phyloP scores from a whole-genome alignment of 805 yeast genomes.

The Saccharomyces jurei region DNA sequence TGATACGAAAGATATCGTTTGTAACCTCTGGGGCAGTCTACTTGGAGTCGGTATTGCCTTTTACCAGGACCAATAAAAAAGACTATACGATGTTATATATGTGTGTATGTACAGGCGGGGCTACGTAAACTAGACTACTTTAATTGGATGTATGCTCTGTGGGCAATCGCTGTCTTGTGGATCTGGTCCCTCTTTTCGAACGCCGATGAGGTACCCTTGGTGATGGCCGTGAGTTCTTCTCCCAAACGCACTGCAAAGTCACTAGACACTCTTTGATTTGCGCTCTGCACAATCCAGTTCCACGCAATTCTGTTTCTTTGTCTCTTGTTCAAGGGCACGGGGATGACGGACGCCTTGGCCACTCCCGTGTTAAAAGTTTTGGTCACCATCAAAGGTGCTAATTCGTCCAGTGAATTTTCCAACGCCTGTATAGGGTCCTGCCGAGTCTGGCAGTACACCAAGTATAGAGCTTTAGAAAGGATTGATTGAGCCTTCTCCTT shows the following conservation, averaged over 20 bases:
- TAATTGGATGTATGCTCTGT: slow-evolving; percentile 67
- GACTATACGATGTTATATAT: background rate
- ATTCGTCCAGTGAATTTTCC: slow-evolving; percentile 63
- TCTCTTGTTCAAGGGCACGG: slow-evolving; percentile 72
- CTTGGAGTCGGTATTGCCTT: slow-evolving; percentile 17
- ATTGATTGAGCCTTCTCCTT: slow-evolving; percentile 71
- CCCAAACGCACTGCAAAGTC: slow-evolving; percentile 83
- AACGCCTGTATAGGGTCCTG: slow-evolving; percentile 73
- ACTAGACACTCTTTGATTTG: slow-evolving; percentile 67
- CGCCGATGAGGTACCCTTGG: slow-evolving; percentile 71
- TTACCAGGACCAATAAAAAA: slow-evolving; percentile 5
- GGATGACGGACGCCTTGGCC: slow-evolving; percentile 75
- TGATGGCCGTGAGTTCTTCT: slow-evolving; percentile 77
- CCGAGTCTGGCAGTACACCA: slow-evolving; percentile 52
- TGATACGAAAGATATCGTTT: slow-evolving; percentile 41
- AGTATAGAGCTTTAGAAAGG: slow-evolving; percentile 69
- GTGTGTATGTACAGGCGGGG: background rate
- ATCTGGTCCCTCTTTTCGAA: slow-evolving; percentile 74
- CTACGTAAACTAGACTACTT: slow-evolving; percentile 16
- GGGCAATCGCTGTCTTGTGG: slow-evolving; percentile 82
- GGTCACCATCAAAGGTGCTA: slow-evolving; percentile 78
- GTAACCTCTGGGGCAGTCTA: slow-evolving; percentile 28
- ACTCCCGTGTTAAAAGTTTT: slow-evolving; percentile 74
- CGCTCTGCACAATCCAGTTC: slow-evolving; percentile 82
- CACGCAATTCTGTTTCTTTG: slow-evolving; percentile 85